Evolutionary conservation across 345 rosid genomes (phyloP), one percentile per base, ranked within the genome.

Genomic region (Eucalyptus globulus): DNA sequence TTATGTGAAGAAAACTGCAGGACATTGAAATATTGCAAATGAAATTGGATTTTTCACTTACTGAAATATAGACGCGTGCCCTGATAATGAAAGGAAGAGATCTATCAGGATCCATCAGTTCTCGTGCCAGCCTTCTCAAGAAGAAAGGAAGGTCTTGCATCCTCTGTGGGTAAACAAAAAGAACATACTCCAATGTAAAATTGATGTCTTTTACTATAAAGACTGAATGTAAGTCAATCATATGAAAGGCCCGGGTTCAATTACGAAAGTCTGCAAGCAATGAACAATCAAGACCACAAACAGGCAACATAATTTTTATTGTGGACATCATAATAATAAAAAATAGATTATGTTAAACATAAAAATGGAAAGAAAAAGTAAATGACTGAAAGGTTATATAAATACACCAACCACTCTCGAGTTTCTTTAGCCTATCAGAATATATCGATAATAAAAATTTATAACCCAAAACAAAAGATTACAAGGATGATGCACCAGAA

Each of bases 61-160:
- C 99, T 91, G 99, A 94, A 87, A 95, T 89, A 91, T 93, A 98
- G 67, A 98, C 96, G 4, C 97, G 98, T 14, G 95, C 97, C 87
- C 95, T 94, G 89, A 98, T 94, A 89, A 97, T 95, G 88, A 97
- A 88, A 76, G 98, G 99, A 93, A 97, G 98, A 22, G 98, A 91
- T 95, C 99, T 96, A 90, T 87, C 95, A 51, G 99, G 99, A 93
- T 96, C 94, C 93, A 92, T 91, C 92, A 98, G 89, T 90, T 98
- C 99, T 34, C 95, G 92, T 88, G 96, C 88, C 93, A 98, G 92
- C 88, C 99, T 94, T 67, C 95, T 91, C 11, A 98, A 92, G 90
- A 98, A 93, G 90, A 98, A 98, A 45, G 99, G 99, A 91, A 98
- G 99, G 91, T 98, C 99, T 94, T 91, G 98, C 93, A 97, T 88